Percentiles rank a stretch among this genome's conserved stretches.
phyloP scores from a whole-genome alignment of 2,329 filamentous ascomycete genomes.

The Xylariales sp. region DNA sequence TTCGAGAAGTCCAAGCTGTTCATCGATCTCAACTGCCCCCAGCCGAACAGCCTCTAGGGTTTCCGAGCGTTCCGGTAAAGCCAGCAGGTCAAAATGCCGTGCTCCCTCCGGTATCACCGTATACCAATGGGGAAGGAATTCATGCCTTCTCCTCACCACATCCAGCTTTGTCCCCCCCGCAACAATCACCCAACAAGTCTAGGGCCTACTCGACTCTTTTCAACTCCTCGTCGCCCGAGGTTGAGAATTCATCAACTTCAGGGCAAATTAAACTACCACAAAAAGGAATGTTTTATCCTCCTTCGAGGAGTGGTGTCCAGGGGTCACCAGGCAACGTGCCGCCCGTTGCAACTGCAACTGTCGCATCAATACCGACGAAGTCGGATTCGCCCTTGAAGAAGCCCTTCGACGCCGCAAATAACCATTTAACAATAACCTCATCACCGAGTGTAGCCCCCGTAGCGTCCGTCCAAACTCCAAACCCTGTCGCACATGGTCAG shows the following conservation, averaged over 20 bases:
- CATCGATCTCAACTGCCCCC: slow-evolving; percentile 41
- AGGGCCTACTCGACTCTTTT: slow-evolving; percentile 55
- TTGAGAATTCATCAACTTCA: slow-evolving; percentile 30
- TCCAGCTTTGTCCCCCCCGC: slow-evolving; percentile 56
- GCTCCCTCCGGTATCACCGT: slow-evolving; percentile 45
- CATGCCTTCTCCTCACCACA: slow-evolving; percentile 59
- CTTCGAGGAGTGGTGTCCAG: slow-evolving; percentile 40
- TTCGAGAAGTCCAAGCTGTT: slow-evolving; percentile 25
- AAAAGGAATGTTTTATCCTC: slow-evolving; percentile 51
- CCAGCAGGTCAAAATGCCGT: slow-evolving; percentile 44
- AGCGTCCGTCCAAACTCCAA: slow-evolving; percentile 43
- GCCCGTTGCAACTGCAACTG: slow-evolving; percentile 40
- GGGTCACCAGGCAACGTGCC: slow-evolving; percentile 40
- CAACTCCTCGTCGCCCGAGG: slow-evolving; percentile 49
- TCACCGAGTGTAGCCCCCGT: slow-evolving; percentile 44
- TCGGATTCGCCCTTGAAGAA: slow-evolving; percentile 48
- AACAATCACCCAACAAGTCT: slow-evolving; percentile 55
- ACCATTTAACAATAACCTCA: slow-evolving; percentile 43
- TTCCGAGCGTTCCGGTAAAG: slow-evolving; percentile 47
- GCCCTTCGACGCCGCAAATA: slow-evolving; percentile 42
- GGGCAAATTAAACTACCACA: slow-evolving; percentile 45
- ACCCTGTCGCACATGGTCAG: slow-evolving; percentile 36
- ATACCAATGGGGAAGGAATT: slow-evolving; percentile 48
- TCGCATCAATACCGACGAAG: slow-evolving; percentile 40
- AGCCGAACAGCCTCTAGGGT: slow-evolving; percentile 34